Percentiles rank a stretch among this genome's conserved stretches.
Evolutionary conservation across 768 basidiomycete genomes (phyloP).

Genomic region (Russula sp.): DNA sequence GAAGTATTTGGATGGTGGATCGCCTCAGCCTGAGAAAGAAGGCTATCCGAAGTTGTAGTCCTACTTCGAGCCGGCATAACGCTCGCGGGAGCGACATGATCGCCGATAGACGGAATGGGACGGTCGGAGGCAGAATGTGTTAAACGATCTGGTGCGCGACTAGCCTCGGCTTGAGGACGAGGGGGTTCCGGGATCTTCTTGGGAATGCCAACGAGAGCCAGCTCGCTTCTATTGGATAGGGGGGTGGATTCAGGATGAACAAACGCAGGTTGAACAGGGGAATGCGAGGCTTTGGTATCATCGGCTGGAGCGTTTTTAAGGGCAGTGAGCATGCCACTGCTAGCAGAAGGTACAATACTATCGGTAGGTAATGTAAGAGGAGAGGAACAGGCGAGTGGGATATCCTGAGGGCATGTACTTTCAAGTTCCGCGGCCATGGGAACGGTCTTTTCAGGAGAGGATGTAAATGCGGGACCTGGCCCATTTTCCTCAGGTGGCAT

Average conservation of each 20-base stretch:
- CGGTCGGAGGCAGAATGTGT: not conserved
- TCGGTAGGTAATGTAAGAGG: not conserved
- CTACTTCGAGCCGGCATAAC: not conserved
- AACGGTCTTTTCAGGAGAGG: not conserved
- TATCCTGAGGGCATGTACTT: not conserved
- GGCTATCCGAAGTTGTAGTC: not conserved
- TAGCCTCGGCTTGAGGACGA: not conserved
- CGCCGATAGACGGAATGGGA: not conserved
- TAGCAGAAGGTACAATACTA: not conserved
- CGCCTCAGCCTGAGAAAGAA: not conserved
- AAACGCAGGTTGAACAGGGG: not conserved
- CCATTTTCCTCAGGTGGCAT: not conserved
- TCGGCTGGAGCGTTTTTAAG: not conserved
- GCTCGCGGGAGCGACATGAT: not conserved
- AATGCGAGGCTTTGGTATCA: not conserved
- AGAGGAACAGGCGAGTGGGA: not conserved
- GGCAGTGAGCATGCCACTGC: not conserved
- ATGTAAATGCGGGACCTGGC: not conserved
- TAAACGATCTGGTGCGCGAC: not conserved
- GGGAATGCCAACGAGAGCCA: not conserved
- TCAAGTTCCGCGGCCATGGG: not conserved
- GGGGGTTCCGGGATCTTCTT: not conserved
- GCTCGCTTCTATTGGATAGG: not conserved
- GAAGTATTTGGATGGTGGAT: not conserved
- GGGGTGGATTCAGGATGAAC: not conserved